phyloP scores from a whole-genome alignment of 306 rosid genomes.

The Cyclanthera cordifolia region DNA sequence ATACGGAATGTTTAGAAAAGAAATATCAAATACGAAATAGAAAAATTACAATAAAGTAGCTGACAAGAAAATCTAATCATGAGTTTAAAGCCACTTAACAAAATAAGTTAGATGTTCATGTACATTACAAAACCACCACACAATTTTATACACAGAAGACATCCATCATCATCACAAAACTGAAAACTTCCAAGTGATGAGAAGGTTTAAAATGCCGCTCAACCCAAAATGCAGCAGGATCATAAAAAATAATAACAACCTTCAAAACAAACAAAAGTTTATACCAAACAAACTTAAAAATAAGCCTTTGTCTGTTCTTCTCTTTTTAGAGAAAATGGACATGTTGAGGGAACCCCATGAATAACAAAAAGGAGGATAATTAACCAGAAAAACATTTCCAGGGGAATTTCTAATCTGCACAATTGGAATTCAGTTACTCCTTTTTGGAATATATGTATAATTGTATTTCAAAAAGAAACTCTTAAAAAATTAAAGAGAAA shows the following conservation, averaged over 20 bases:
- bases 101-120: background rate
- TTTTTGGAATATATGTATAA: background rate
- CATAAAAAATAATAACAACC: background rate
- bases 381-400: background rate
- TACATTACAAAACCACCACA: too few species aligned
- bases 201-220: background rate
- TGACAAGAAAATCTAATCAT: background rate
- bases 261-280: background rate
- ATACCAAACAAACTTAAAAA: background rate
- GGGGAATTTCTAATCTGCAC: background rate
- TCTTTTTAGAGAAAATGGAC: background rate
- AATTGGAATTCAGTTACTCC: background rate
- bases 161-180: background rate
- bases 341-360: background rate
- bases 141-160: too few species aligned
- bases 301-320: background rate
- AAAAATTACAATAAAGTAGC: background rate
- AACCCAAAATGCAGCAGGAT: background rate
- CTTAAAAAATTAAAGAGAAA: background rate
- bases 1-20: background rate
- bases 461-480: background rate
- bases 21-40: background rate
- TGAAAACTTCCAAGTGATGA: background rate
- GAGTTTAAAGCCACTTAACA: background rate
- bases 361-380: background rate